Evolutionary conservation across 2,329 filamentous ascomycete genomes (phyloP).

Genomic region (Cladophialophora immunda): DNA sequence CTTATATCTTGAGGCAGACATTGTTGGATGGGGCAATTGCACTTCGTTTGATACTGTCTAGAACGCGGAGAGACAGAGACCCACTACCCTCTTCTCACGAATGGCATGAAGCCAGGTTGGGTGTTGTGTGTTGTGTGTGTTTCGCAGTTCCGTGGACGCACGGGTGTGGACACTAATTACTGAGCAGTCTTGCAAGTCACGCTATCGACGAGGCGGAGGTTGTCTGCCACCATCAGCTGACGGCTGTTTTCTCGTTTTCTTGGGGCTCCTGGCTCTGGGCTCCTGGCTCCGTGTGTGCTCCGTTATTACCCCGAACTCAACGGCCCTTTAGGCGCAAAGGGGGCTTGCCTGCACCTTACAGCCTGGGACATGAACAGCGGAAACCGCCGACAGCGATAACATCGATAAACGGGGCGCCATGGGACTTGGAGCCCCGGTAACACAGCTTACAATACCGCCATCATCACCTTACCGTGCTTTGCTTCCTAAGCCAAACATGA

Average conservation of each 20-base stretch:
- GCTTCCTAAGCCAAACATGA: not conserved
- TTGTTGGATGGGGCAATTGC: not conserved
- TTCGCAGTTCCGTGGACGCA: too few relatives aligned
- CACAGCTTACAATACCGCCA: not conserved
- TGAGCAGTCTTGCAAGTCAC: too few relatives aligned
- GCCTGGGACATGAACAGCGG: not conserved
- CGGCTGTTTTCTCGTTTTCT: too few relatives aligned
- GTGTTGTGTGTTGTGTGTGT: too few relatives aligned
- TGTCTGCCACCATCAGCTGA: conserved; percentile 5
- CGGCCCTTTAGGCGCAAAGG: not conserved
- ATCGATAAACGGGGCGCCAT: too few relatives aligned
- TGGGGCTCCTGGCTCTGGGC: too few relatives aligned
- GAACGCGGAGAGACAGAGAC: conserved; percentile 2
- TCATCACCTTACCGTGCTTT: not conserved
- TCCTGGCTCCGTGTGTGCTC: not conserved
- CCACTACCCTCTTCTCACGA: too few relatives aligned
- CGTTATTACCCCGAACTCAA: conserved; percentile 1
- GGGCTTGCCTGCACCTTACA: too few relatives aligned
- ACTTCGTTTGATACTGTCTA: not conserved
- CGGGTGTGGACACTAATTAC: too few relatives aligned
- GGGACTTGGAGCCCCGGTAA: too few relatives aligned
- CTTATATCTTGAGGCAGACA: not conserved
- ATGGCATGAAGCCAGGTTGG: too few relatives aligned
- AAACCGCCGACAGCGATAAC: conserved; percentile 2
- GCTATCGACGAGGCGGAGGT: not conserved